Percentiles rank a stretch among this genome's conserved stretches.
These are phyloP conservation scores for Monosporozyma servazzii DNA, from an alignment of 805 yeast species.

Conservation along the genomic window DNA sequence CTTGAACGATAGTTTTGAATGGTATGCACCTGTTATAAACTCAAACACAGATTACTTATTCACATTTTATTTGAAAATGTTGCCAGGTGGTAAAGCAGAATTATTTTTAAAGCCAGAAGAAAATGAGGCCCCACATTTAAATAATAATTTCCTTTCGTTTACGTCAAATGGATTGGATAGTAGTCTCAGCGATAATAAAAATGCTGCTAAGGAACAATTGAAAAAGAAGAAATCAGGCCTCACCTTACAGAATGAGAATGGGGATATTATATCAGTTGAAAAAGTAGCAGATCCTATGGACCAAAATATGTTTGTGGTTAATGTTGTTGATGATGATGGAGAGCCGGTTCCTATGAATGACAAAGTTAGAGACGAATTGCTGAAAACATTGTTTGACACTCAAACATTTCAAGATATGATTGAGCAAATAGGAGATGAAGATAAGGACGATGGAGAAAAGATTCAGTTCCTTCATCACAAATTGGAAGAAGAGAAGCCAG, in stretches of 20 bases:
- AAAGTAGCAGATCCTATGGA: background rate
- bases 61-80: slow-evolving; percentile 6
- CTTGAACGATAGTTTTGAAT: slow-evolving; percentile 25
- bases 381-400: background rate
- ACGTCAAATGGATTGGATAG: background rate
- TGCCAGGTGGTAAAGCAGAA: background rate
- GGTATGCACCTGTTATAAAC: slow-evolving; percentile 27
- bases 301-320: background rate
- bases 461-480: background rate
- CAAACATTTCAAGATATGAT: background rate
- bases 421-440: background rate
- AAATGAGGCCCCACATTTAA: background rate
- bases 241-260: background rate
- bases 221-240: background rate
- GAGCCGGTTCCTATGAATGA: background rate
- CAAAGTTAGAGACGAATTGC: background rate
- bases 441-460: background rate
- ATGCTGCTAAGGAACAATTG: background rate
- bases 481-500: background rate
- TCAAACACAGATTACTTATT: slow-evolving; percentile 19
- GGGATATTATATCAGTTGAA: background rate
- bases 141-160: background rate
- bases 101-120: background rate
- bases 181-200: background rate
- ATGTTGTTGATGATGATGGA: background rate